Base-by-base conservation (phyloP, 106 monocot species). In the Dendrobium catenatum region DNA sequence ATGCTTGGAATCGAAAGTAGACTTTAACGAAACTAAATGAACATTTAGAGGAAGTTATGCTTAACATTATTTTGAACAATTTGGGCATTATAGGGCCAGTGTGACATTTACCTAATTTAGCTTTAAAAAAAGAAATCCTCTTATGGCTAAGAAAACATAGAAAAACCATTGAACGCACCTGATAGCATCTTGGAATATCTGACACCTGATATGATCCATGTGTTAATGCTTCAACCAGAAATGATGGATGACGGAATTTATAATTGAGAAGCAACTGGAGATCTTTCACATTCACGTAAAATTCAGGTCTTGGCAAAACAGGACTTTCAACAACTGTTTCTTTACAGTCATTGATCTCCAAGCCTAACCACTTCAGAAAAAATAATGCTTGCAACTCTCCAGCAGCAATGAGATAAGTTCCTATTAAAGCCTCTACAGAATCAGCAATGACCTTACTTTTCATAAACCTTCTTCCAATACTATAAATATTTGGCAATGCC, bases 201-300 rank as follows among this genome's bases (percentile, higher is more conserved):
- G 81, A 56, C 48, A 80, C 77, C 75, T 18, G 88, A 83, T 87
- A 90, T 49, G 93, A 93, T 42, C 90, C 93, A 82, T 93, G 93
- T 15, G 90, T 93, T 76, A 93, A 66, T 75, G 90, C 93, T 84
- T 93, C 93, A 26, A 93, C 87, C 58, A 93, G 80, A 77, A 90
- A 75, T 72, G 87, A 90, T 18, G 88, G 77, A 61, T 93, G 80
- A 43, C 42, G 47, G 51, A 93, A 93, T 31, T 33, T 66, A 42
- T 93, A 93, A 1, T 85, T 70, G 0, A 93, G 78, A 44, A 93
- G 75, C 22, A 43, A 68, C 84, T 93, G 85, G 17, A 93, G 80
- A 77, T 41, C 46, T 5, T 82, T 82, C 31, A 93, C 33, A 64
- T 90, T 90, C 40, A 93, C 81, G 77, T 80, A 84, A 26, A 27